Base-by-base conservation (phyloP, 805 yeast species). In the Teunomyces aglyptinius region DNA sequence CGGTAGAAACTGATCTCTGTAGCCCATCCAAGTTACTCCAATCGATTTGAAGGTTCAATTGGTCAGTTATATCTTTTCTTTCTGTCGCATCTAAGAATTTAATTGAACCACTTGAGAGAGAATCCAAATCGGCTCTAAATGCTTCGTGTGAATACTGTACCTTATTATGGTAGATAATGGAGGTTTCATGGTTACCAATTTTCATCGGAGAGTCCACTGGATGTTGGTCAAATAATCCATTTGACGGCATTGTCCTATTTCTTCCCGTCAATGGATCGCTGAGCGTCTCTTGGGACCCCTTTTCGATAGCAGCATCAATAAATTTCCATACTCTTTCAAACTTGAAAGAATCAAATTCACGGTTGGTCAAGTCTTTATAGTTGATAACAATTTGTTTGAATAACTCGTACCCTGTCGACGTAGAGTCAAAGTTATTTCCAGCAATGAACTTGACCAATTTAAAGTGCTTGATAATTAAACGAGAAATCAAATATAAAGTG, bases 261-360 rank as follows among this genome's bases (percentile, higher is more conserved):
- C 22, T 47, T 29, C 16, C 43, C 36, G 15, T 44, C 49, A 6
- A 34, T 28, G 26, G 49, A 20, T 6, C 43, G 39, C 22, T 40
- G 12, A n/a, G 22, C n/a, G 20, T 36, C 22, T 36, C 39, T 8
- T 32, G 31, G 3, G 38, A 16, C 8, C 33, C 36, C 22, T 59
- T 64, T 31, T 64, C 69, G 10, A 64, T 50, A 0, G 57, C 59
- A 11, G 35, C 43, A 42, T 64, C 63, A 11, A 71, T 64, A 40
- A 71, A 71, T 11, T 42, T 51, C 77, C 77, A 72, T 2, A 71
- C 50, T 2, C 55, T 54, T 7, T 49, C 50, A 49, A 72, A 73
- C 18, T 61, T 54, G 45, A 61, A 67, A 34, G 57, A 56, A 46
- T 67, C 71, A 8, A 56, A 58, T 38, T 72, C 77, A 24, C 74